Evolutionary conservation across 2,329 filamentous ascomycete genomes (phyloP).

Genomic region (Corniculantispora saksenae): DNA sequence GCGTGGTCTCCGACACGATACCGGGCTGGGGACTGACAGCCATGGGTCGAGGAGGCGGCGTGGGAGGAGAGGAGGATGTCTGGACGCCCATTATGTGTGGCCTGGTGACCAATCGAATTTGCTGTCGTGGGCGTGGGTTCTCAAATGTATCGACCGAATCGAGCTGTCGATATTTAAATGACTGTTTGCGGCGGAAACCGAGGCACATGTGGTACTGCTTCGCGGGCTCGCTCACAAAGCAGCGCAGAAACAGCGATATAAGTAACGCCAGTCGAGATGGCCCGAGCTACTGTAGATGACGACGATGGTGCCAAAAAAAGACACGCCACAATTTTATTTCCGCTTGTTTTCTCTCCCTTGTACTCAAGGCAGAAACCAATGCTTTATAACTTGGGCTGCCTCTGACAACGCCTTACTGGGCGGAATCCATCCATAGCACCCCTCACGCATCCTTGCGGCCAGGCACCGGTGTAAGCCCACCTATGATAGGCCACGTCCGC

Average conservation of each 20-base stretch:
- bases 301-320: not conserved
- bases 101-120: no score
- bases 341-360: not conserved
- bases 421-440: not conserved
- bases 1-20: not conserved
- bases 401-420: not conserved
- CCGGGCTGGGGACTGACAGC: not conserved
- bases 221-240: no score
- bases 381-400: not conserved
- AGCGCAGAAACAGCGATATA: not conserved
- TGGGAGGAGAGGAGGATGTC: not conserved
- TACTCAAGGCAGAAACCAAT: conserved; percentile 3
- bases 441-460: not conserved
- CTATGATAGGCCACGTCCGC: not conserved
- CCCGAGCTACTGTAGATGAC: not conserved
- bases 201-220: conserved; percentile 9
- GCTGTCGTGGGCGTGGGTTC: not conserved
- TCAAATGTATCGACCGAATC: not conserved
- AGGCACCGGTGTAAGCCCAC: conserved; percentile 12
- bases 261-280: not conserved
- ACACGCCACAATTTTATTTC: no score
- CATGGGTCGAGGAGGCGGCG: not conserved
- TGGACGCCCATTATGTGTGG: conserved; percentile 9
- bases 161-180: conserved; percentile 1
- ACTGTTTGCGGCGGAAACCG: not conserved